phyloP scores from a whole-genome alignment of 2,329 filamentous ascomycete genomes.

The Fusarium palustre region DNA sequence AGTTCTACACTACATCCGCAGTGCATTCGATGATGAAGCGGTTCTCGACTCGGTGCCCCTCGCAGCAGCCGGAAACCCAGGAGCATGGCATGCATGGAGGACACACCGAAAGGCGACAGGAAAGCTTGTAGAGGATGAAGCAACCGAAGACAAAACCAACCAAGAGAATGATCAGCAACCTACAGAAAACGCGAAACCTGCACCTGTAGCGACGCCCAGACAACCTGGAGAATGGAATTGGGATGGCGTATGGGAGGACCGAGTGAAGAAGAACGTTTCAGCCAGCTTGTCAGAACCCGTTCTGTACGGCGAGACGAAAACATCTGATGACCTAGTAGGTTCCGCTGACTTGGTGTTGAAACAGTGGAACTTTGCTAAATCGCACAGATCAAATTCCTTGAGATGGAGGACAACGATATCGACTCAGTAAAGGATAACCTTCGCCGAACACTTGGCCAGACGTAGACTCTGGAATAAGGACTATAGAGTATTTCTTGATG shows the following conservation, averaged over 20 bases:
- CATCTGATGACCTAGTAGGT: constrained; percentile 78
- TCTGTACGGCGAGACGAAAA: constrained; percentile 75
- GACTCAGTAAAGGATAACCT: constrained; percentile 70
- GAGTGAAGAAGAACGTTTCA: constrained; percentile 82
- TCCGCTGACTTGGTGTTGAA: neutral
- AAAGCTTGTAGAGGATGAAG: constrained; percentile 41
- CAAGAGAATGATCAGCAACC: constrained; percentile 4
- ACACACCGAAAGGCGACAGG: constrained; percentile 66
- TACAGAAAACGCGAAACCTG: constrained; percentile 22
- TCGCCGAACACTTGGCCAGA: constrained; percentile 60
- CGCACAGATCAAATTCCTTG: constrained; percentile 72
- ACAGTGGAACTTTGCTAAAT: constrained; percentile 25
- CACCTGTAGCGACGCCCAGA: constrained; percentile 15
- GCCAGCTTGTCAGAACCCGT: constrained; percentile 82
- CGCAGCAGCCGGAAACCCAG: constrained; percentile 86
- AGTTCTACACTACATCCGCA: constrained; percentile 83
- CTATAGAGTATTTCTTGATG: neutral
- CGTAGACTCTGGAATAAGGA: constrained; percentile 25
- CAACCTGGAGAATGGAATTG: constrained; percentile 91
- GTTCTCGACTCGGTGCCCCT: constrained; percentile 84
- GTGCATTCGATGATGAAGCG: constrained; percentile 80
- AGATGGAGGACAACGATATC: constrained; percentile 70
- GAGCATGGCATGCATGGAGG: constrained; percentile 94
- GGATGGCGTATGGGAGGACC: constrained; percentile 95
- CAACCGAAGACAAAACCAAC: neutral